Evolutionary conservation across 768 basidiomycete species (phyloP), one percentile per base, ranked within the genome.

Genomic region (Rhizopogon vesiculosus): DNA sequence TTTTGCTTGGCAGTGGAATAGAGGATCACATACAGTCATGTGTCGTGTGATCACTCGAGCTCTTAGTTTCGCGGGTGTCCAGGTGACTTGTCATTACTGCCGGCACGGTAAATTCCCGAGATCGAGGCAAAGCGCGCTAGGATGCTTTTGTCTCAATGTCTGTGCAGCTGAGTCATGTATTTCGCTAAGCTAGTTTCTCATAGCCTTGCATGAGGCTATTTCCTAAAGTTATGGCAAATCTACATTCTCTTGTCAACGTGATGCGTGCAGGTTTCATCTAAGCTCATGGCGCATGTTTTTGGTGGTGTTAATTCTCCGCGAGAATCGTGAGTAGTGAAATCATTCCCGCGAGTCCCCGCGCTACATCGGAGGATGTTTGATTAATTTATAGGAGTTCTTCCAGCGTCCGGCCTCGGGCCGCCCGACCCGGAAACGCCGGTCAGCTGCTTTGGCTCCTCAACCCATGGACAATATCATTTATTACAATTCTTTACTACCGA

Each of bases 1-100:
- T 15, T 49, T 15, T 15, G 5, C 48, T 49, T 49, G 48, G 48
- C 33, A 38, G 22, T 49, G 15, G 48, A 38, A 49, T 22, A 7
- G 31, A 15, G 45, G 19, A 22, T 35, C 45, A 31, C 10, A 31
- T 45, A 45, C 45, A 13, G 29, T 19, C 33, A 49, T 35, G 2
- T 22, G 22, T 22, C 22, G 22, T 49, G 48, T 33, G 35, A 38
- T 49, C 33, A 19, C 46, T 48, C 31, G 12, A 48, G 15, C 7
- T 33, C 6, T 33, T 48, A 7, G 18, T 28, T 38, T 44, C 42
- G 15, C 55, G 53, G 51, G 38, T 54, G 9, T 40, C 28, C 55
- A 56, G 55, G 55, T 56, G 55, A 54, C 55, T 13, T 42, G 40
- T 38, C 35, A 53, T 19, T 19, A 55, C 33, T 41, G 9, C 33